Evolutionary conservation across 139 green algal species (phyloP).

Genomic region (Bryopsis sp.): DNA sequence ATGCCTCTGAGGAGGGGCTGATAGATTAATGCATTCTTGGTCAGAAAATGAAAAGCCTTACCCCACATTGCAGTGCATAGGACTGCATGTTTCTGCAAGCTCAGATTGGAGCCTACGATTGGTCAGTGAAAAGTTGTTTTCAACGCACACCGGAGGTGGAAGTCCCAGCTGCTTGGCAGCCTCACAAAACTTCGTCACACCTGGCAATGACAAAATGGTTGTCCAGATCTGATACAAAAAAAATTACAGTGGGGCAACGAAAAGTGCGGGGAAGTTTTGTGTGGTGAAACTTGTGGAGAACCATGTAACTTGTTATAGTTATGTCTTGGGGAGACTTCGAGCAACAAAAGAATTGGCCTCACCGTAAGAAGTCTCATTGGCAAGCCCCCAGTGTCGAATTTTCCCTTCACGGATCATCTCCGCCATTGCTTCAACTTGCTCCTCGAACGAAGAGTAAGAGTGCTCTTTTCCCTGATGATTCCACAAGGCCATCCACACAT

Average conservation of each 20-base stretch:
- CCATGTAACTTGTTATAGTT: not conserved
- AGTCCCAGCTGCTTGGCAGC: conserved; percentile 48
- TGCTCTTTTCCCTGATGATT: not conserved
- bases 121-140: conserved; percentile 57
- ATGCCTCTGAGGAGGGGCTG: not conserved
- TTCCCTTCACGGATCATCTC: conserved; percentile 67
- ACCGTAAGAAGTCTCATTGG: conserved; percentile 72
- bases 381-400: conserved; percentile 66
- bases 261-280: not conserved
- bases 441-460: conserved; percentile 17
- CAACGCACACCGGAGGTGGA: conserved; percentile 55
- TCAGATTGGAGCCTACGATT: conserved; percentile 17
- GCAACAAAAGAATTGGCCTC: not conserved
- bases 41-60: not conserved
- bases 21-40: not conserved
- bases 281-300: too few relatives aligned
- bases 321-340: not conserved
- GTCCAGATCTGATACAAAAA: not conserved
- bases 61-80: conserved; percentile 35
- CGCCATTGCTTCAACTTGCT: conserved; percentile 37
- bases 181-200: conserved; percentile 30
- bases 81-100: conserved; percentile 47
- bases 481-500: not conserved
- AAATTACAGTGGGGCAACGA: not conserved
- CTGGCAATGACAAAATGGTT: not conserved